These are phyloP conservation scores for Luzula sylvatica DNA, from an alignment of 176 grass and related monocot species.

Conservation along the genomic window DNA sequence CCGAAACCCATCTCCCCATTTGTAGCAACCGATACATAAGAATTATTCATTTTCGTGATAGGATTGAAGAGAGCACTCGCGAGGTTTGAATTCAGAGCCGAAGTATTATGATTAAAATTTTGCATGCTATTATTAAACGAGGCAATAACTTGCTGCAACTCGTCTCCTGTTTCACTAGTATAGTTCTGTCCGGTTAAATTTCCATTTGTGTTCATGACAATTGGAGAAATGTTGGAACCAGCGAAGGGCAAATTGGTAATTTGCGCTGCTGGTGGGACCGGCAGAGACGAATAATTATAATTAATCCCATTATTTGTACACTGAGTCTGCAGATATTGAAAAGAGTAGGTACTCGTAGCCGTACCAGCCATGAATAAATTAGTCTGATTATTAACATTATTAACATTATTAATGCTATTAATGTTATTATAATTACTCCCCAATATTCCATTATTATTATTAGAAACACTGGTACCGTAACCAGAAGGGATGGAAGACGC, in stretches of 20 bases:
- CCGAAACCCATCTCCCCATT: not conserved
- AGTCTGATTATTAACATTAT: too few species aligned
- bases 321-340: not conserved
- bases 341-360: slow-evolving; percentile 5
- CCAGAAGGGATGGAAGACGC: slow-evolving; percentile 7
- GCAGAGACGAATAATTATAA: not conserved
- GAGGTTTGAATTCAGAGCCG: not conserved
- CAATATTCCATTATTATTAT: not conserved
- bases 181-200: not conserved
- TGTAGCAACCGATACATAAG: not conserved
- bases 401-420: too few species aligned
- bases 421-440: too few species aligned
- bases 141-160: not conserved
- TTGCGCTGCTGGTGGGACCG: not conserved
- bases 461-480: not conserved
- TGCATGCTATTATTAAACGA: not conserved
- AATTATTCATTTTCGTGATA: not conserved
- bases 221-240: not conserved
- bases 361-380: not conserved
- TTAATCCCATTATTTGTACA: not conserved
- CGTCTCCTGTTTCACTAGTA: not conserved
- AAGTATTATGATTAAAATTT: not conserved
- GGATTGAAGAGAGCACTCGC: slow-evolving; percentile 5
- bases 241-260: not conserved
- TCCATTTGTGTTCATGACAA: not conserved